Evolutionary conservation across 371 early-diverging fungal genomes (phyloP), one percentile per base, ranked within the genome.

Genomic region (Mortierella sp.): DNA sequence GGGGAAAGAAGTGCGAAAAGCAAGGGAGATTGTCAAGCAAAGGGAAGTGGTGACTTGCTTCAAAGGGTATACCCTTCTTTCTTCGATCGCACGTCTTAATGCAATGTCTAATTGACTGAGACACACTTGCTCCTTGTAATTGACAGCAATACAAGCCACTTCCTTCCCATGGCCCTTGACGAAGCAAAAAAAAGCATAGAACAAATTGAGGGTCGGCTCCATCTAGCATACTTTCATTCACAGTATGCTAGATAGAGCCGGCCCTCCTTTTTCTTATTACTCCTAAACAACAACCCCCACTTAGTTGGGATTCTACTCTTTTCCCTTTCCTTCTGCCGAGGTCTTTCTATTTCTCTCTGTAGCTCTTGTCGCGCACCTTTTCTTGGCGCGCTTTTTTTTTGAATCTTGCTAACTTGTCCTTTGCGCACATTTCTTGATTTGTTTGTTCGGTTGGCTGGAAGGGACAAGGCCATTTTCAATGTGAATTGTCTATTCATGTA

Each of bases 31-130:
- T n/a, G n/a, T n/a, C n/a, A n/a, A n/a, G n/a, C n/a, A n/a, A n/a
- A n/a, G n/a, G n/a, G n/a, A n/a, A n/a, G n/a, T n/a, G n/a, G n/a
- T 73, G 73, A 48, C 48, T 73, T 34, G 73, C 44, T 19, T 38
- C 3, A 14, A 58, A n/a, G 44, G 13, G 21, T 3, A n/a, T n/a
- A n/a, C n/a, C n/a, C 8, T 9, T 6, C 16, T 24, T 2, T 58
- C 9, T 16, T 38, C 34, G 38, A 65, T 65, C 65, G 65, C 24
- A 21, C 21, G 19, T 65, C 24, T 65, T 65, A 65, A 65, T 65
- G 9, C 7, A 19, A 38, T 7, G n/a, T 24, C n/a, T 55, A 55
- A 55, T n/a, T 55, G 55, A 55, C 55, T n/a, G 31, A 4, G 14
- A 9, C 3, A 68, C 21, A n/a, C n/a, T n/a, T n/a, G n/a, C n/a